Conservation (phyloP, 2,329 filamentous ascomycete species). For the Hypoxylon sp. region DNA sequence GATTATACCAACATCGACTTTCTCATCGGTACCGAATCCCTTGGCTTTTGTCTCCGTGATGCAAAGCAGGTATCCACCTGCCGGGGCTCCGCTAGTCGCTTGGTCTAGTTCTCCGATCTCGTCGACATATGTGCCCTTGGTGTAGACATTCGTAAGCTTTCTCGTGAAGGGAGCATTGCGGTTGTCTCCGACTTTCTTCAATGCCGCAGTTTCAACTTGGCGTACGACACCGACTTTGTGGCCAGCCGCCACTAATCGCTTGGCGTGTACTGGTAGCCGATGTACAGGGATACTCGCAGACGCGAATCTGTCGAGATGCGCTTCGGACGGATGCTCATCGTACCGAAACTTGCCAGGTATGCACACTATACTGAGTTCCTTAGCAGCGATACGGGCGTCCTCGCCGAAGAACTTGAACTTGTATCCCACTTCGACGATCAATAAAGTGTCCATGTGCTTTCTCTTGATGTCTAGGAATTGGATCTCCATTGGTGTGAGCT, state of each 20-base stretch:
- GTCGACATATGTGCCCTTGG: slow-evolving; percentile 97
- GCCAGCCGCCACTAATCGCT: slow-evolving; percentile 90
- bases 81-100: slow-evolving; percentile 65
- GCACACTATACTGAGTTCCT: slow-evolving; percentile 93
- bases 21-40: slow-evolving; percentile 88
- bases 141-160: slow-evolving; percentile 96
- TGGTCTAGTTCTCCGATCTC: slow-evolving; percentile 85
- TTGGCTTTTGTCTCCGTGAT: slow-evolving; percentile 89
- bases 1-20: slow-evolving; percentile 90
- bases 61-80: slow-evolving; percentile 91
- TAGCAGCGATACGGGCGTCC: slow-evolving; percentile 89
- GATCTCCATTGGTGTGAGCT: slow-evolving; percentile 93
- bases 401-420: slow-evolving; percentile 98
- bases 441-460: slow-evolving; percentile 88
- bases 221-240: slow-evolving; percentile 97
- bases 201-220: slow-evolving; percentile 92
- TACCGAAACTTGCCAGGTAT: slow-evolving; percentile 96
- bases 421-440: slow-evolving; percentile 96
- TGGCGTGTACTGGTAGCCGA: slow-evolving; percentile 91
- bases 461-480: slow-evolving; percentile 96
- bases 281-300: slow-evolving; percentile 97
- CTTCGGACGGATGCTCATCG: slow-evolving; percentile 94
- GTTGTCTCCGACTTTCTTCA: slow-evolving; percentile 97
- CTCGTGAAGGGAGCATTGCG: slow-evolving; percentile 91
- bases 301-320: slow-evolving; percentile 91